Percentiles rank a stretch among this genome's conserved stretches.
phyloP scores from a whole-genome alignment of 352 stramenopile species.

The Phytopythium oedochilum region DNA sequence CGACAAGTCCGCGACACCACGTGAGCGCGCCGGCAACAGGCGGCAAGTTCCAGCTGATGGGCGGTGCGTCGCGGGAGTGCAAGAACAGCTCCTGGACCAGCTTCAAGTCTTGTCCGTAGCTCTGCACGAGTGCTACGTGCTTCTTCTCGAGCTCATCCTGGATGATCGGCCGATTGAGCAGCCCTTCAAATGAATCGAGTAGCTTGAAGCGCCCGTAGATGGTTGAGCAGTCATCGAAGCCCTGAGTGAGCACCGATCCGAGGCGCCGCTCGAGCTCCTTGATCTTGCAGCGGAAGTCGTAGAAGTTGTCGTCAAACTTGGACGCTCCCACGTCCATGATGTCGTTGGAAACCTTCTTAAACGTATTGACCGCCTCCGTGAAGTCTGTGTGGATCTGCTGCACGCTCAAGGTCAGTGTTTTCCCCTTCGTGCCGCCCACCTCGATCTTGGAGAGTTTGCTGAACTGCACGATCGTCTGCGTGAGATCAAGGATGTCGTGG shows the following conservation, averaged over 20 bases:
- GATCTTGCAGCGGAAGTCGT: constrained; percentile 96
- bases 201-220: constrained; percentile 98
- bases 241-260: constrained; percentile 94
- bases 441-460: constrained; percentile 97
- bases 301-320: constrained; percentile 98
- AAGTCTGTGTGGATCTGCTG: constrained; percentile 97
- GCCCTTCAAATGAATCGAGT: constrained; percentile 95
- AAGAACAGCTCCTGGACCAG: constrained; percentile 97
- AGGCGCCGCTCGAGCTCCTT: constrained; percentile 97
- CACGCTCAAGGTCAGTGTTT: constrained; percentile 90
- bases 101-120: constrained; percentile 95
- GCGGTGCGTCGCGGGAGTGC: constrained; percentile 89
- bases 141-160: constrained; percentile 98
- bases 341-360: constrained; percentile 96
- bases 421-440: constrained; percentile 96
- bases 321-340: constrained; percentile 97
- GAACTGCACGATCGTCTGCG: constrained; percentile 98
- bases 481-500: constrained; percentile 97
- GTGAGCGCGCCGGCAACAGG: constrained; percentile 93
- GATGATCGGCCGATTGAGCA: constrained; percentile 95
- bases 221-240: constrained; percentile 97
- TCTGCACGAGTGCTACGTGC: constrained; percentile 95
- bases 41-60: constrained; percentile 94
- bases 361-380: constrained; percentile 89
- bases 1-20: constrained; percentile 95